Evolutionary conservation across 2,329 filamentous ascomycete species (phyloP), one percentile per base, ranked within the genome.

Genomic region (Colletotrichum eleusines): DNA sequence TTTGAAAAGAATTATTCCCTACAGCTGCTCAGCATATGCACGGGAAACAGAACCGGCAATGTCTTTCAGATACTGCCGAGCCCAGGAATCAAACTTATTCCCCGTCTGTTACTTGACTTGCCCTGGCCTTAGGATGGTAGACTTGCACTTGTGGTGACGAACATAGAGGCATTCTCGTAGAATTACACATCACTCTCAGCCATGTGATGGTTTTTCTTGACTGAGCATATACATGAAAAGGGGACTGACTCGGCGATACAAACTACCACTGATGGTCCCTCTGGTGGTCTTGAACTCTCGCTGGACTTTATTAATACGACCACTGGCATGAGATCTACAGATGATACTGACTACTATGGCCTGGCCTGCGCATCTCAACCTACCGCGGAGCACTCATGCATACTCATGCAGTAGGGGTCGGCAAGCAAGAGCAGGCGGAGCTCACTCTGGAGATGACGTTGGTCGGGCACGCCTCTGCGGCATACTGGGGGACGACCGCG

Each of bases 361-460:
- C 42, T 16, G 3, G 4, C 3, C 5, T 5, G 14, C n/a, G 11
- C 2, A 9, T 11, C n/a, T 2, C 18, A 33, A 9, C 12, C 6
- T 18, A 7, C 12, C 18, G 2, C 20, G 0, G 18, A 80, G 78
- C 20, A 5, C 40, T 50, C 16, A 70, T 8, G 71, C 66, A 33
- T 18, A 5, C 40, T 50, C 16, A 70, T 8, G 71, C 66, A 33
- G 74, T 74, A 7, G 74, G 69, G 8, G 74, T 74, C 1, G 74
- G 74, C 64, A 75, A 44, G 70, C 74, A 75, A 2, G 74, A 74
- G 70, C 74, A 75, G n/a, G 74, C 74, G 8, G 73, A 74, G 53
- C 73, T 74, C 20, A 73, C 74, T 33, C 74, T 72, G 6, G 74
- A 74, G 66, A 75, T 74, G 44, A 72, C 63, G 33, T 75, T 75